Conservation (phyloP, 306 rosid genomes). For the Prunus campanulata region DNA sequence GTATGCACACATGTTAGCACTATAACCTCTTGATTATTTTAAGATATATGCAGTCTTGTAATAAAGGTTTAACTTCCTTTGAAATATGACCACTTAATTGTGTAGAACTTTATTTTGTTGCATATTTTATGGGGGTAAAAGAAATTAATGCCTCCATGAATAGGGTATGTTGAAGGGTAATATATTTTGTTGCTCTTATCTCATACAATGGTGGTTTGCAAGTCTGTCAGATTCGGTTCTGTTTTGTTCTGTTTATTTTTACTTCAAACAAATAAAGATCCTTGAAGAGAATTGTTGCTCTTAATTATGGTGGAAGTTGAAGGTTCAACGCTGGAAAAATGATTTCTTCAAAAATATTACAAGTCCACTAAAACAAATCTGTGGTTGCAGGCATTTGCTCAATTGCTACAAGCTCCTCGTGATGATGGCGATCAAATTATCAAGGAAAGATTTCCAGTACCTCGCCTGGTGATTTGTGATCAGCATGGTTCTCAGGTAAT, state of each 20-base stretch:
- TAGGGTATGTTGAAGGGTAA: not conserved
- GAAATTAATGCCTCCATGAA: not conserved
- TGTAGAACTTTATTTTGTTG: not conserved
- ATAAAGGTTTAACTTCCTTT: not conserved
- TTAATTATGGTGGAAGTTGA: conserved; percentile 6
- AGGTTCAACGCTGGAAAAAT: not conserved
- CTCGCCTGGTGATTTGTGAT: conserved; percentile 94
- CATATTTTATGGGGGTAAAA: not conserved
- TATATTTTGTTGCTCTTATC: not conserved
- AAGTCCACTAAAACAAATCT: not conserved
- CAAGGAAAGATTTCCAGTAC: conserved; percentile 93
- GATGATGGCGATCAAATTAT: conserved; percentile 70
- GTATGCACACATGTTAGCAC: not conserved
- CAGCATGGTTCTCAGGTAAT: conserved; percentile 97
- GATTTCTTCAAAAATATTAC: not conserved
- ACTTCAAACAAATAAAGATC: not conserved
- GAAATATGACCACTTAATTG: not conserved
- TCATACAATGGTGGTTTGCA: not conserved
- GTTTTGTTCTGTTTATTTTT: not conserved
- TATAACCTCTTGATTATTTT: not conserved
- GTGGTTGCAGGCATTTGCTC: conserved; percentile 82
- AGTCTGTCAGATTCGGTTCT: not conserved
- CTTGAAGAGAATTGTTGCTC: not conserved
- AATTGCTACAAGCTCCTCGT: conserved; percentile 76
- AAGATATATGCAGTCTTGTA: not conserved